Base-by-base conservation (phyloP, 2,329 filamentous ascomycete species). In the Fusarium hostae region DNA sequence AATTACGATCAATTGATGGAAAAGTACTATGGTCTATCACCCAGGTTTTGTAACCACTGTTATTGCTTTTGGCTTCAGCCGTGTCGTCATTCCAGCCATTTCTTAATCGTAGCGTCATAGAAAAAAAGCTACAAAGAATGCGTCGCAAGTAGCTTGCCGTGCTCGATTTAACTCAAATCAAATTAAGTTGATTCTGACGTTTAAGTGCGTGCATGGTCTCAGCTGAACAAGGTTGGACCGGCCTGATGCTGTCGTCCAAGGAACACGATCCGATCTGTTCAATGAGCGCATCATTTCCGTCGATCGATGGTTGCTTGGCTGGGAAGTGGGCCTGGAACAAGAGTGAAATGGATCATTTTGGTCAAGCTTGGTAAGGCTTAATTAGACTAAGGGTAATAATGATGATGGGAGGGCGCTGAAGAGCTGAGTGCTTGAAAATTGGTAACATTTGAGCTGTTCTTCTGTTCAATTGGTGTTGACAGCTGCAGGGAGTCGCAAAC, bases 61-160 rank as follows among this genome's bases (percentile, higher is more conserved):
- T 47, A 50, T 60, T 67, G 62, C 56, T 60, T 70, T 71, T 71
- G 63, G 58, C 43, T 55, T 45, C 43, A 24, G 56, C 44, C 26
- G 52, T 73, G 70, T 65, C 70, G 70, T 73, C 70, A 73, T 73
- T 63, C 28, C 52, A 73, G 66, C 47, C 56, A 44, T 45, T 26
- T 44, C 44, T 24, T 22, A 35, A 59, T 73, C 66, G 69, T 67
- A 41, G 70, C 66, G 70, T 73, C 70, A 73, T 73, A 71, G 70
- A 72, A 50, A 51, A 59, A 63, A 59, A 59, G 52, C 32, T 26
- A 43, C 34, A 9, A 37, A 24, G 30, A 63, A 47, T 57, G 50
- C 26, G 34, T 26, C 54, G 26, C 32, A 59, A 26, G 40, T 22
- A 59, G 48, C 54, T 73, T 68, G 22, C 47, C 22, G 28, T 28